Conservation (phyloP, 2,329 filamentous ascomycete genomes). For the Albifimbria verrucaria region DNA sequence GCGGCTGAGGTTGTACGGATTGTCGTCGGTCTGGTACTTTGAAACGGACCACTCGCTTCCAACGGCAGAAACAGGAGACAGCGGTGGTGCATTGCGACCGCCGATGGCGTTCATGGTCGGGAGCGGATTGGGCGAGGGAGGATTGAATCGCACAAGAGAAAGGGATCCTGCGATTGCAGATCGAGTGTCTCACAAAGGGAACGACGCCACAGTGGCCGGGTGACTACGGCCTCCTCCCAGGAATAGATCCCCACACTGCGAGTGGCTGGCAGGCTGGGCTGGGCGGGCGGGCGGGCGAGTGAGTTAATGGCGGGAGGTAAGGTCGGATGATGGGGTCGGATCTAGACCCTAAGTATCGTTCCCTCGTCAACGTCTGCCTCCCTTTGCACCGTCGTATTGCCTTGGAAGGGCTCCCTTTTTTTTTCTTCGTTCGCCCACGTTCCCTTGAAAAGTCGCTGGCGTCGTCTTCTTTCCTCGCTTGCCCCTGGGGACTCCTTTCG, state of each 20-base stretch:
- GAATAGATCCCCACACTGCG: slow-evolving; percentile 25
- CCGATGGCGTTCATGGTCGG: slow-evolving; percentile 56
- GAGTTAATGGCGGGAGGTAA: slow-evolving; percentile 3
- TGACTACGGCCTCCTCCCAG: slow-evolving; percentile 18
- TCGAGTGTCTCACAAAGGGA: slow-evolving; percentile 23
- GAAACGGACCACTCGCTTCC: slow-evolving; percentile 79
- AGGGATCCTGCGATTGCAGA: slow-evolving; percentile 15
- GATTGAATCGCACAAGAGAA: slow-evolving; percentile 17
- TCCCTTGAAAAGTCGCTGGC: slow-evolving; percentile 14
- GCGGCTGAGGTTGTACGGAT: slow-evolving; percentile 52
- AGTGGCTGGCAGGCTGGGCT: slow-evolving; percentile 1
- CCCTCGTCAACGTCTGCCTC: background rate
- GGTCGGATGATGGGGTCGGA: background rate
- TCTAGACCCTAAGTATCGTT: slow-evolving; percentile 9
- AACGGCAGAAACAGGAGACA: slow-evolving; percentile 79
- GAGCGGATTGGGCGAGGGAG: slow-evolving; percentile 16
- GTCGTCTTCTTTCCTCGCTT: slow-evolving; percentile 1
- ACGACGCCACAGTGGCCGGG: slow-evolving; percentile 22
- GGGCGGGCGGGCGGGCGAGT: slow-evolving; percentile 17
- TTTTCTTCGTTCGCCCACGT: slow-evolving; percentile 9
- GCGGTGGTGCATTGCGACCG: slow-evolving; percentile 63
- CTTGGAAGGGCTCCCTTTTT: slow-evolving; percentile 4
- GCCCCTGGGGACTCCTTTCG: too few species aligned
- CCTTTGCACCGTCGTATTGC: background rate
- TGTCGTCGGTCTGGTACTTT: slow-evolving; percentile 59